phyloP scores from a whole-genome alignment of 805 yeast species.

The Nadsonia fulvescens region DNA sequence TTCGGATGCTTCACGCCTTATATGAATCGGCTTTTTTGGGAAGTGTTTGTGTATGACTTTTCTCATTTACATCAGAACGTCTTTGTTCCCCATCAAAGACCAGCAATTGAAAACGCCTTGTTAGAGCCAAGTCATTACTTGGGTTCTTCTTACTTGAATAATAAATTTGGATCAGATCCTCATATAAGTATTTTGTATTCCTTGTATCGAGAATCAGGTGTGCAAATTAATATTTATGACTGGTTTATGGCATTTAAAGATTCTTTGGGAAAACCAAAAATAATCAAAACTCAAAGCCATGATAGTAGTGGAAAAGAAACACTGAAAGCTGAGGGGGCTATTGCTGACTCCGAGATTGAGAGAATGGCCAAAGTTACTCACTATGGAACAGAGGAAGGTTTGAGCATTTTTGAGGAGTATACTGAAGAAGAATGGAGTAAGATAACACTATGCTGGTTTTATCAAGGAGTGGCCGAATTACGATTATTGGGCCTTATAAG shows the following conservation, averaged over 20 bases:
- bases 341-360: too few relatives aligned
- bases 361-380: too few relatives aligned
- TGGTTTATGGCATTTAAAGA: conserved; percentile 43
- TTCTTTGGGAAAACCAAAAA: conserved; percentile 5
- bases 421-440: conserved; percentile 38
- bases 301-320: conserved; percentile 3
- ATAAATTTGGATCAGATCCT: conserved; percentile 26
- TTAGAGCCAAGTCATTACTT: conserved; percentile 22
- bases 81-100: conserved; percentile 28
- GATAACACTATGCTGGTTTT: conserved; percentile 49
- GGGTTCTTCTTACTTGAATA: conserved; percentile 9
- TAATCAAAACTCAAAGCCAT: conserved; percentile 3
- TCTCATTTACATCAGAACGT: conserved; percentile 18
- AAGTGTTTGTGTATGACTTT: conserved; percentile 24
- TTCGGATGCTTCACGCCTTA: conserved; percentile 5
- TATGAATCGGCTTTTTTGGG: conserved; percentile 20
- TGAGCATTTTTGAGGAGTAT: conserved; percentile 10
- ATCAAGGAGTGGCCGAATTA: conserved; percentile 57
- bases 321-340: too few relatives aligned
- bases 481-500: conserved; percentile 51
- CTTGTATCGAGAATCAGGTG: conserved; percentile 64
- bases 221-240: conserved; percentile 48
- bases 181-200: conserved; percentile 39
- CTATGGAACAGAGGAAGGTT: conserved; percentile 3
- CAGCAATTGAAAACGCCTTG: conserved; percentile 24